phyloP scores from a whole-genome alignment of 148 eudicot genomes.

The Polygonum maritimum region DNA sequence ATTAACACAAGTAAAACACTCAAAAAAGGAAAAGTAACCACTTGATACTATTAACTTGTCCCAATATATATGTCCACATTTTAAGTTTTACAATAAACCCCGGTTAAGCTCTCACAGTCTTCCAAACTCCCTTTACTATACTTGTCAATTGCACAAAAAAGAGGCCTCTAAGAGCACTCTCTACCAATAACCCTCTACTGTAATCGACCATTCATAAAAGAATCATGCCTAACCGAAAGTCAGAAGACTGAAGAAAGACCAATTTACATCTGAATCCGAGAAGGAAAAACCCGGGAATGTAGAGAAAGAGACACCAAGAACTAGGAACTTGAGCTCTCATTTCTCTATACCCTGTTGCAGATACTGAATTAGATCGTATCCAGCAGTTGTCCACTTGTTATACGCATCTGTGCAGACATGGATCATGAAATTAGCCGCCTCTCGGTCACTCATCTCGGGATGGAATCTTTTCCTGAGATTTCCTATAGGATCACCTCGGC shows the following conservation, averaged over 20 bases:
- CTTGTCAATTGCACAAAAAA: conserved; percentile 1
- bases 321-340: conserved; percentile 19
- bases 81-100: background rate
- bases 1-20: background rate
- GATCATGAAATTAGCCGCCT: conserved; percentile 94
- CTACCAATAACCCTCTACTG: conserved; percentile 5
- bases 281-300: background rate
- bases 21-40: background rate
- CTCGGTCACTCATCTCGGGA: conserved; percentile 94
- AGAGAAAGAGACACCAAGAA: background rate
- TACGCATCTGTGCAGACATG: conserved; percentile 88
- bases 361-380: conserved; percentile 95
- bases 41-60: background rate
- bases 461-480: conserved; percentile 90
- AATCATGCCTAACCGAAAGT: background rate
- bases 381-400: conserved; percentile 98
- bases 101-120: conserved; percentile 1
- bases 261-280: conserved; percentile 7
- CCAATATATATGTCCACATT: background rate
- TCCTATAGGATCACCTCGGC: conserved; percentile 91
- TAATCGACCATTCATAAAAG: background rate
- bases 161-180: conserved; percentile 1
- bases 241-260: background rate
- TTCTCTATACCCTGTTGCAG: conserved; percentile 96
- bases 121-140: background rate